These are phyloP conservation scores for Pichia phayaonensis DNA, from an alignment of 805 yeast genomes.

Conservation along the genomic window DNA sequence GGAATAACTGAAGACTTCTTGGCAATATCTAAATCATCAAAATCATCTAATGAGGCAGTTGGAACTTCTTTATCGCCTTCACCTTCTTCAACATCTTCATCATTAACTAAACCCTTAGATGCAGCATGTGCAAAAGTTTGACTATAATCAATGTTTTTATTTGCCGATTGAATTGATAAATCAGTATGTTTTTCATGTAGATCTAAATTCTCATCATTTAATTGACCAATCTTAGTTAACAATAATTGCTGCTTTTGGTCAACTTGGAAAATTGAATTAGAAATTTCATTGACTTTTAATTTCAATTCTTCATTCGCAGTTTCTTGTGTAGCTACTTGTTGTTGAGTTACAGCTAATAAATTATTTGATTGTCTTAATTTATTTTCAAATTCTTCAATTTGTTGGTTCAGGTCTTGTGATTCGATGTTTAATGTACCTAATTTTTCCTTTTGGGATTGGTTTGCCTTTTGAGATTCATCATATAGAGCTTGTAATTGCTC, in stretches of 20 bases:
- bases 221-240: slow-evolving; percentile 14
- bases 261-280: slow-evolving; percentile 22
- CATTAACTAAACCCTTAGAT: slow-evolving; percentile 20
- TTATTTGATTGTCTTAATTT: slow-evolving; percentile 59
- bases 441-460: slow-evolving; percentile 57
- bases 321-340: slow-evolving; percentile 59
- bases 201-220: slow-evolving; percentile 35
- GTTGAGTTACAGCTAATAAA: slow-evolving; percentile 54
- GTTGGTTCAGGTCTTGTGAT: slow-evolving; percentile 49
- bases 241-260: slow-evolving; percentile 21
- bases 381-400: slow-evolving; percentile 42
- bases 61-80: slow-evolving; percentile 24
- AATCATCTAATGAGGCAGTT: slow-evolving; percentile 27
- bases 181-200: slow-evolving; percentile 30
- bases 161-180: slow-evolving; percentile 26
- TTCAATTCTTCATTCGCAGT: slow-evolving; percentile 34
- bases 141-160: slow-evolving; percentile 25
- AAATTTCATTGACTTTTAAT: slow-evolving; percentile 18
- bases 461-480: slow-evolving; percentile 63
- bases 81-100: slow-evolving; percentile 13
- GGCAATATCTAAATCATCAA: slow-evolving; percentile 19
- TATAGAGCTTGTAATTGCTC: slow-evolving; percentile 51
- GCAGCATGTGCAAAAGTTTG: slow-evolving; percentile 25
- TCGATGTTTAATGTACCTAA: slow-evolving; percentile 62
- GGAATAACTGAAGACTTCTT: slow-evolving; percentile 4